Evolutionary conservation across 495 filamentous ascomycete species (phyloP).

Genomic region (Penicillium coprophilum): DNA sequence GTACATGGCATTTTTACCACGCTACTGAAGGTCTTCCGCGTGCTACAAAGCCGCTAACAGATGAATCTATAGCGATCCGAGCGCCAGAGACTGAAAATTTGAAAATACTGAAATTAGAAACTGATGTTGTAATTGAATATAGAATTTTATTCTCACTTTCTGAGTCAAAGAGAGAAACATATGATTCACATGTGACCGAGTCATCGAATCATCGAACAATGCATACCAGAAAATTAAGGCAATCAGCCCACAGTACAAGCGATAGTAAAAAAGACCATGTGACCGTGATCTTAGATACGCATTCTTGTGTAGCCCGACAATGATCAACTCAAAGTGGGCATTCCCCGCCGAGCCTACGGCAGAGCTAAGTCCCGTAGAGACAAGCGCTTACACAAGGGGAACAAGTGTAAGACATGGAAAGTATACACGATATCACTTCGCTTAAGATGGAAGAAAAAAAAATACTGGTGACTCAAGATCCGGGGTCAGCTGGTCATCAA

Average conservation of each 20-base stretch:
- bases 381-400: slow-evolving; percentile 3
- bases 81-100: neutral
- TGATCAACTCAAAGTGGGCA: neutral
- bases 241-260: slow-evolving; percentile 4
- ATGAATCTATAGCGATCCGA: slow-evolving; percentile 2
- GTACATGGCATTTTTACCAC: neutral
- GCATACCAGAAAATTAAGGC: slow-evolving; percentile 7
- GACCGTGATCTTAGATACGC: neutral
- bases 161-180: neutral
- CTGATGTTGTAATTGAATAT: neutral
- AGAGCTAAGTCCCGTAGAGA: neutral
- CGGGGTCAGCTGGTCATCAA: slow-evolving; percentile 10
- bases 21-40: neutral
- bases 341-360: slow-evolving; percentile 6
- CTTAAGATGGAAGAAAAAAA: neutral
- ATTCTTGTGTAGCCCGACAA: neutral
- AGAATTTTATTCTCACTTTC: neutral
- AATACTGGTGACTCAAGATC: slow-evolving; percentile 9
- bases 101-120: neutral
- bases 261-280: slow-evolving; percentile 5
- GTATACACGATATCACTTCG: neutral
- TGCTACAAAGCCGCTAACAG: neutral
- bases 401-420: slow-evolving; percentile 4
- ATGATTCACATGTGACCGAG: slow-evolving; percentile 9
- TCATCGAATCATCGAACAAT: slow-evolving; percentile 1